Evolutionary conservation across 805 yeast genomes (phyloP).

Genomic region (Suhomyces sp.): DNA sequence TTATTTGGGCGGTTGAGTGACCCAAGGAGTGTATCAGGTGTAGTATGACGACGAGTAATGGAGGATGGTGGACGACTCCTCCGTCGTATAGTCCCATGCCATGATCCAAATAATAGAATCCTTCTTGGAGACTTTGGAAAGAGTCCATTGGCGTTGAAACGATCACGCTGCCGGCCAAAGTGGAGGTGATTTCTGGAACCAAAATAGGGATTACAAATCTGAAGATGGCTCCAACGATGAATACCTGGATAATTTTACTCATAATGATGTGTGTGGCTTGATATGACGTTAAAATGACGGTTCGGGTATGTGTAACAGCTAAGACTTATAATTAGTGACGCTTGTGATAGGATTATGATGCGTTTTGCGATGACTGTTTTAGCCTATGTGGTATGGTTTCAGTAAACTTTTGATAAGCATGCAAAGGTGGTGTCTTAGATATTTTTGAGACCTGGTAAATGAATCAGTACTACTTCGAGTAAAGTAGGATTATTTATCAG

Average conservation of each 20-base stretch:
- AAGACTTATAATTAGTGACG: too few species aligned
- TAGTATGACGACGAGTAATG: conserved; percentile 59
- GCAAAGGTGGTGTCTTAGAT: too few species aligned
- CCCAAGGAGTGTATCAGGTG: conserved; percentile 31
- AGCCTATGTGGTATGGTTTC: too few species aligned
- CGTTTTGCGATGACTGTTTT: too few species aligned
- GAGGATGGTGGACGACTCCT: conserved; percentile 85
- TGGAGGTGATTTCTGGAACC: conserved; percentile 29
- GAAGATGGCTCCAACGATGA: conserved; percentile 28
- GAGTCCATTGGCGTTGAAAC: conserved; percentile 75
- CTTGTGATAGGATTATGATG: too few species aligned
- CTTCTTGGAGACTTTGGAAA: conserved; percentile 47
- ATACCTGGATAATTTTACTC: conserved; percentile 23
- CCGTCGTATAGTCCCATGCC: conserved; percentile 73
- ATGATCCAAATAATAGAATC: conserved; percentile 39
- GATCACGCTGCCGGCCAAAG: conserved; percentile 47
- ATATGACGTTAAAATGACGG: too few species aligned
- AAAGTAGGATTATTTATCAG: too few species aligned
- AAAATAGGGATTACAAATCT: conserved; percentile 36
- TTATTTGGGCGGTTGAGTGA: conserved; percentile 8
- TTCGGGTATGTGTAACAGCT: too few species aligned
- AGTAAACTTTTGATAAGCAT: too few species aligned
- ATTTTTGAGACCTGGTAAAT: too few species aligned
- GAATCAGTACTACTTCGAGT: too few species aligned
- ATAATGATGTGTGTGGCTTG: conserved; percentile 13